Base-by-base conservation (phyloP, 1,284 basidiomycete species). In the Trichosporon faecale region DNA sequence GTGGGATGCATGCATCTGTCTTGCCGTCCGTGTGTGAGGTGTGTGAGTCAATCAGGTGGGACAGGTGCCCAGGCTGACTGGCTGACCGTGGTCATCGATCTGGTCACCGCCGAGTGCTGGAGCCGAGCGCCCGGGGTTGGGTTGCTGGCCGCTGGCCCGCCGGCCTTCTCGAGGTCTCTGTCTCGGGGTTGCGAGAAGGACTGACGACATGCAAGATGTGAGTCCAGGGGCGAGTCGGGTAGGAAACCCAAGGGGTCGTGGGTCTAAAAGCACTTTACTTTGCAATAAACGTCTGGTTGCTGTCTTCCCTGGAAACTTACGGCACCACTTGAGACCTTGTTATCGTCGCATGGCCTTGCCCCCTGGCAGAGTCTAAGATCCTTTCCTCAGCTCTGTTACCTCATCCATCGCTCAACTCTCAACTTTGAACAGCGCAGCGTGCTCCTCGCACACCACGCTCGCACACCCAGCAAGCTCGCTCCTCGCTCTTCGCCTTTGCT, bases 271-370 rank as follows among this genome's bases (percentile, higher is more conserved):
- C 29, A 61, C 57, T 61, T 57, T 61, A 61, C 57, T 61, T 61
- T 61, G 57, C 57, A 61, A 61, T 61, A 61, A 61, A 61, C 57
- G 57, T 61, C 57, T 61, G 57, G 57, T 61, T 61, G 57, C 57
- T 61, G 57, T 21, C 57, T 61, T 61, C 57, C 57, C 57, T 61
- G 29, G 29, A 61, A 61, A 31, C 57, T 61, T 61, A 61, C 57
- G 57, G 57, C 57, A 61, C 57, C 57, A 61, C 57, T 61, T 31
- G 57, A 61, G 57, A 61, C 57, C 57, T 61, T 61, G 57, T 61
- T 31, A 61, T 61, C 57, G 57, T 61, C 57, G 57, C 57, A 61
- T 61, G 57, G 57, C 57, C 57, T 61, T n/a, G 57, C 29, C 18
- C 55, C 57, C 57, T 60, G n/a, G 8, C 57, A 31, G 29, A 61